Percentiles rank a stretch among this genome's conserved stretches.
Evolutionary conservation across 2,329 filamentous ascomycete species (phyloP).

Genomic region (Dactylonectria estremocensis): DNA sequence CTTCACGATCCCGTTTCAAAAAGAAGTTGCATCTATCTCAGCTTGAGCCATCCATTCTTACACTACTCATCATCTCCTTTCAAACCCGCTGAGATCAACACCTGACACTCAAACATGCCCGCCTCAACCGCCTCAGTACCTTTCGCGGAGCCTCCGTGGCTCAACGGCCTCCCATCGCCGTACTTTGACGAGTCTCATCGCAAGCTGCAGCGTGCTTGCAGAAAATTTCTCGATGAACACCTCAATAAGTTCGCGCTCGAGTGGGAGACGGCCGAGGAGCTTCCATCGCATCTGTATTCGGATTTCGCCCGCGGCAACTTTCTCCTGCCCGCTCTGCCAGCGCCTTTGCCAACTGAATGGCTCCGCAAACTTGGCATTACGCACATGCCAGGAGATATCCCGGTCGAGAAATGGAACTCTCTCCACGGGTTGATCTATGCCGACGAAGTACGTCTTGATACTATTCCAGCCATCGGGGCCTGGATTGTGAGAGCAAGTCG

Average conservation of each 20-base stretch:
- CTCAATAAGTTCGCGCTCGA: slow-evolving; percentile 75
- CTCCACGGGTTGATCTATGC: slow-evolving; percentile 79
- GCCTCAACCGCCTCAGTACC: slow-evolving; percentile 55
- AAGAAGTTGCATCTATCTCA: not conserved
- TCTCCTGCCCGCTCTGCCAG: slow-evolving; percentile 78
- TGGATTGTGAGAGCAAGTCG: not conserved
- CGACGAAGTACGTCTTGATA: slow-evolving; percentile 62
- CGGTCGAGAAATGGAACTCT: slow-evolving; percentile 82
- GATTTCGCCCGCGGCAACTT: slow-evolving; percentile 78
- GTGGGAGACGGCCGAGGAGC: slow-evolving; percentile 77
- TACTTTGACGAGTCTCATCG: slow-evolving; percentile 79
- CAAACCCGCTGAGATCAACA: not conserved
- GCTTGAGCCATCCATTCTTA: not conserved
- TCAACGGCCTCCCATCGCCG: slow-evolving; percentile 78
- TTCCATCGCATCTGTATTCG: slow-evolving; percentile 75
- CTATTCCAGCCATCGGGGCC: not conserved
- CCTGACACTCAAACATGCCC: not conserved
- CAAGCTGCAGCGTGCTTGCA: slow-evolving; percentile 77
- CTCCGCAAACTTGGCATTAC: slow-evolving; percentile 76
- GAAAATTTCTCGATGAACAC: slow-evolving; percentile 76
- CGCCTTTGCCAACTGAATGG: slow-evolving; percentile 78
- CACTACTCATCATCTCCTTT: too few relatives aligned
- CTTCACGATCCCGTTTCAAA: not conserved
- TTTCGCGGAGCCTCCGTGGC: slow-evolving; percentile 82
- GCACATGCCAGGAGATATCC: slow-evolving; percentile 75